phyloP scores from a whole-genome alignment of 192 early-diverging fungal species.

The Haplosporangium gracile region DNA sequence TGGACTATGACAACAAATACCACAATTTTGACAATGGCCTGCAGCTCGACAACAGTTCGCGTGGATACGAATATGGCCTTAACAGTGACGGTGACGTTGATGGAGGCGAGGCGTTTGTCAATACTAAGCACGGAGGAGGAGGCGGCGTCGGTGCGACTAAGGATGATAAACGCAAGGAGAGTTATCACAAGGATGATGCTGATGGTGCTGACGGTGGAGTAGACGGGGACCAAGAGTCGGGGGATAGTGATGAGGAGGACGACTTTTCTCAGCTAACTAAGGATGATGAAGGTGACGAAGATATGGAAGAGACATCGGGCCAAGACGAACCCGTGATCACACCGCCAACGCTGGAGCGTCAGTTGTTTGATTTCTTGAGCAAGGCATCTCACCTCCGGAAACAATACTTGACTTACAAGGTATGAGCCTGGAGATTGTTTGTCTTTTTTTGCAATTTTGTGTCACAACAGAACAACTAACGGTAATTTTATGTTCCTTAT shows the following conservation, averaged over 20 bases:
- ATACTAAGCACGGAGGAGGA: neutral
- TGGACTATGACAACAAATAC: neutral
- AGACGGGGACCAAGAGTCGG: neutral
- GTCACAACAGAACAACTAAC: neutral
- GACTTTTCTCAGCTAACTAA: neutral
- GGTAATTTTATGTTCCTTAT: neutral
- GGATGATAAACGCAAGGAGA: neutral
- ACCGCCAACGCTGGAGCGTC: constrained; percentile 18
- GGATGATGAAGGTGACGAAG: neutral
- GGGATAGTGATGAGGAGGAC: neutral
- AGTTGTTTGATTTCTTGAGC: constrained; percentile 28
- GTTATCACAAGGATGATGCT: neutral
- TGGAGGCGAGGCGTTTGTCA: neutral
- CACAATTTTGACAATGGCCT: neutral
- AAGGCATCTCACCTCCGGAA: constrained; percentile 22
- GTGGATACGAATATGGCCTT: neutral
- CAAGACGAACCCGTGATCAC: neutral
- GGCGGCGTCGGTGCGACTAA: neutral
- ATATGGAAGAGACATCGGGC: neutral
- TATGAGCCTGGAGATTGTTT: neutral
- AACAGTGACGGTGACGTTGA: neutral
- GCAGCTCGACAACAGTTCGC: neutral
- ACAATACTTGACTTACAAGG: constrained; percentile 42
- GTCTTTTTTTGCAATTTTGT: neutral
- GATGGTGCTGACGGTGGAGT: neutral